Evolutionary conservation across 805 yeast genomes (phyloP).

Genomic region (Allodekkera sacchari): DNA sequence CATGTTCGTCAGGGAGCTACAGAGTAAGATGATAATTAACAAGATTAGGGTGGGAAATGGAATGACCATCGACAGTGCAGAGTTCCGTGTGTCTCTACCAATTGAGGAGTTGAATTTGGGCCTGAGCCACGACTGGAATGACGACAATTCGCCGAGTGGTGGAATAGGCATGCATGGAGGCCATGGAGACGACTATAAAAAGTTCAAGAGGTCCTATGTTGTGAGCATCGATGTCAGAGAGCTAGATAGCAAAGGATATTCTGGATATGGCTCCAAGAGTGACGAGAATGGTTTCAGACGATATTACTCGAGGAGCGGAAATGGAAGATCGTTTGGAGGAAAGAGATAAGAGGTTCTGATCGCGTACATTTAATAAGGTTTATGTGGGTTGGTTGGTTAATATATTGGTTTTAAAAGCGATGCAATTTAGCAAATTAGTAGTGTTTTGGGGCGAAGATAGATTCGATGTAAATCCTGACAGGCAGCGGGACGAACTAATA

Average conservation of each 20-base stretch:
- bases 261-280: background rate
- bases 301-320: slow-evolving; percentile 2
- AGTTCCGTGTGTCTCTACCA: slow-evolving; percentile 35
- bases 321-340: slow-evolving; percentile 4
- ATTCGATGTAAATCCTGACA: too few species aligned
- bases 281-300: background rate
- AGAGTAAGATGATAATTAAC: slow-evolving; percentile 35
- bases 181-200: slow-evolving; percentile 8
- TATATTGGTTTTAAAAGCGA: too few species aligned
- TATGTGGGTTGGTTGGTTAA: too few species aligned
- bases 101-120: slow-evolving; percentile 20
- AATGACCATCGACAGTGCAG: slow-evolving; percentile 27
- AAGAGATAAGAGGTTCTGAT: too few species aligned
- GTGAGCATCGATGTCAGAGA: slow-evolving; percentile 35
- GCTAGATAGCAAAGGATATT: slow-evolving; percentile 26
- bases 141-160: background rate
- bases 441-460: too few species aligned
- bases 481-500: too few species aligned
- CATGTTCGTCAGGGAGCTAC: slow-evolving; percentile 43
- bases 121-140: slow-evolving; percentile 11
- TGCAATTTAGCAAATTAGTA: too few species aligned
- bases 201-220: slow-evolving; percentile 29
- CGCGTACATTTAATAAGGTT: too few species aligned
- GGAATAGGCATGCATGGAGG: slow-evolving; percentile 2
- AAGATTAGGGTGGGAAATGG: slow-evolving; percentile 22